Conservation (phyloP, 495 filamentous ascomycete genomes). For the Neurospora pannonica region DNA sequence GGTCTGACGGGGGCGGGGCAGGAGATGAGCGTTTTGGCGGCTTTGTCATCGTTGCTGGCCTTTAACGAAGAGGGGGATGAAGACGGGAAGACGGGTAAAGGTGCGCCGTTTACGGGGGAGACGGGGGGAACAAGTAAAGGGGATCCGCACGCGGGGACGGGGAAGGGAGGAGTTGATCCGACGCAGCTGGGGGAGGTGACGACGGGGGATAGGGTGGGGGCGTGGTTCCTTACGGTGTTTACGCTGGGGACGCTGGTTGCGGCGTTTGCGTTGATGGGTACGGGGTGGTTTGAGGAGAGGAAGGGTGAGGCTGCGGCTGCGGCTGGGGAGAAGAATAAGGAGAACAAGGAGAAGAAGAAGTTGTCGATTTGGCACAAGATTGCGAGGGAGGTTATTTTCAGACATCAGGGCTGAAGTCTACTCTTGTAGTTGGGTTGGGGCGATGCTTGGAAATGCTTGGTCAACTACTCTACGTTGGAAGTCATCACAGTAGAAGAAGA, state of each 20-base stretch:
- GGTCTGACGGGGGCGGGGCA: constrained; percentile 40
- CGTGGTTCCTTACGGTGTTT: constrained; percentile 45
- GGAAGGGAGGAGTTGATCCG: constrained; percentile 12
- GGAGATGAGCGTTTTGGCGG: constrained; percentile 48
- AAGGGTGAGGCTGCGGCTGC: background rate
- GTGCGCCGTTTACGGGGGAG: background rate
- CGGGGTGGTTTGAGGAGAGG: background rate
- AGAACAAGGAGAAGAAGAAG: background rate
- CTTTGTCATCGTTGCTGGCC: constrained; percentile 34
- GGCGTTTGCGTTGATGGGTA: constrained; percentile 22
- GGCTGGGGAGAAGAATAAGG: background rate
- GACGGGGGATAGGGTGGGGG: constrained; percentile 45
- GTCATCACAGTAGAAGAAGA: background rate
- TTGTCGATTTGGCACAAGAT: background rate
- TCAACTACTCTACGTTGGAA: background rate
- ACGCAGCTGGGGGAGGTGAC: constrained; percentile 30
- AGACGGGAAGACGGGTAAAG: background rate
- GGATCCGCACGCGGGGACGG: constrained; percentile 46
- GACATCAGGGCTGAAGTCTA: background rate
- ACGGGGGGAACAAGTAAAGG: constrained; percentile 52
- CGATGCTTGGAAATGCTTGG: background rate
- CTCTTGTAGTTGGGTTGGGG: background rate
- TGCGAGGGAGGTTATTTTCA: background rate
- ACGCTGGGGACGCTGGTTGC: constrained; percentile 14
- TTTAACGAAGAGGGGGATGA: constrained; percentile 1